These are phyloP conservation scores for Inga leiocalycina DNA, from an alignment of 306 rosid genomes.

Conservation along the genomic window DNA sequence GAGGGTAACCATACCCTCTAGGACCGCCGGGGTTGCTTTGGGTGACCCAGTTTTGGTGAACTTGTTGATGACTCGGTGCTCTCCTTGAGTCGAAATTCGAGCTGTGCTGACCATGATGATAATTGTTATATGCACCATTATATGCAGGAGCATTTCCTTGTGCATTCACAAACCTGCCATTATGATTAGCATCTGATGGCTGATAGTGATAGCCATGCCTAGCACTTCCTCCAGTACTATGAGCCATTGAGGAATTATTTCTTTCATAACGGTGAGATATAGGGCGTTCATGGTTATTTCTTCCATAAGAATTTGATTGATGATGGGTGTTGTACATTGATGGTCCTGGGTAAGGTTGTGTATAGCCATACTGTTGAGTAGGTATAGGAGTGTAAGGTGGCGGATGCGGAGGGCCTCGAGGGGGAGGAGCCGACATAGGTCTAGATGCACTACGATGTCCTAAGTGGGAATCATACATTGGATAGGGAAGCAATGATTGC, in stretches of 20 bases:
- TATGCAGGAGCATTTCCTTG: constrained; percentile 26
- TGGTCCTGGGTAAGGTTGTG: constrained; percentile 34
- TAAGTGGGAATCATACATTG: constrained; percentile 34
- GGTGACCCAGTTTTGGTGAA: constrained; percentile 44
- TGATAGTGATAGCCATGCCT: constrained; percentile 46
- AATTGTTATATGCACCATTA: constrained; percentile 34
- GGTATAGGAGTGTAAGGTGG: constrained; percentile 36
- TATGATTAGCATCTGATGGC: constrained; percentile 49
- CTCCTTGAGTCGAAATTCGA: constrained; percentile 49
- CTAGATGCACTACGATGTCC: constrained; percentile 42
- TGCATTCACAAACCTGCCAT: constrained; percentile 38
- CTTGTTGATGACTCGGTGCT: constrained; percentile 31
- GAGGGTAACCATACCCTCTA: constrained; percentile 48
- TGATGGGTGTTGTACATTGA: constrained; percentile 24
- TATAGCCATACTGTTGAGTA: constrained; percentile 40
- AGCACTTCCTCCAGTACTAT: constrained; percentile 34
- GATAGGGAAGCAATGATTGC: constrained; percentile 35
- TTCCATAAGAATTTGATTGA: constrained; percentile 49
- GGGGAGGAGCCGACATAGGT: constrained; percentile 40
- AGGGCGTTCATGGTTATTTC: constrained; percentile 43
- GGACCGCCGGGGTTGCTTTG: constrained; percentile 30
- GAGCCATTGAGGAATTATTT: constrained; percentile 33
- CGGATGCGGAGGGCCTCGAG: constrained; percentile 32
- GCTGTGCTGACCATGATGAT: constrained; percentile 42
- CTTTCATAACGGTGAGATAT: constrained; percentile 56